These are phyloP conservation scores for Alternaria triticimaculans DNA, from an alignment of 2,329 filamentous ascomycete species.

Conservation along the genomic window DNA sequence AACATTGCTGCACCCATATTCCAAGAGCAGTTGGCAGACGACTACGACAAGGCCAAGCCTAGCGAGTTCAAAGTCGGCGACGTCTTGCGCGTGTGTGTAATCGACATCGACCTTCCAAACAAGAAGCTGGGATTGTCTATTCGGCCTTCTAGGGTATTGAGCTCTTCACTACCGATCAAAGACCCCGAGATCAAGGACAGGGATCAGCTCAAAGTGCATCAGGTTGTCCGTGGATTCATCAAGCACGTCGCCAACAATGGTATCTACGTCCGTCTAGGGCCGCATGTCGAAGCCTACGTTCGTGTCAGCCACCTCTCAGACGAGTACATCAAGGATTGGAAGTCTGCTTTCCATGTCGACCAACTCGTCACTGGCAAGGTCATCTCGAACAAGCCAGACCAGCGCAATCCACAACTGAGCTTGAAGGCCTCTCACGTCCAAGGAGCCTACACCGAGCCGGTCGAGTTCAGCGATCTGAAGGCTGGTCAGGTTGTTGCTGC, in stretches of 20 bases:
- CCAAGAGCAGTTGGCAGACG: constrained; percentile 82
- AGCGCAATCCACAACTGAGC: constrained; percentile 80
- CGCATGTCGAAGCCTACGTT: constrained; percentile 80
- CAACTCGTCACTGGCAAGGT: constrained; percentile 91
- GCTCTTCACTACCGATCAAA: constrained; percentile 79
- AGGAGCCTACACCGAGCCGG: constrained; percentile 74
- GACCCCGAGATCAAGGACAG: constrained; percentile 79
- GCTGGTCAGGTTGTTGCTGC: constrained; percentile 84
- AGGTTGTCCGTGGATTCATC: constrained; percentile 88
- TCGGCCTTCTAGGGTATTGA: constrained; percentile 86
- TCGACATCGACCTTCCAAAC: constrained; percentile 80
- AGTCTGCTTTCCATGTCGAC: constrained; percentile 83
- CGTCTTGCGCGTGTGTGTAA: constrained; percentile 83
- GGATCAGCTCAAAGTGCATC: constrained; percentile 75
- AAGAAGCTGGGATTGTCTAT: constrained; percentile 84
- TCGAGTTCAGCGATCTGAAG: constrained; percentile 79
- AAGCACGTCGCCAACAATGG: constrained; percentile 90
- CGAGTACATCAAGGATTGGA: constrained; percentile 93
- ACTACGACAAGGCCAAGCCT: constrained; percentile 82
- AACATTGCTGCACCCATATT: constrained; percentile 79
- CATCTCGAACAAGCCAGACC: constrained; percentile 70
- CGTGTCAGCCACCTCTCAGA: constrained; percentile 90
- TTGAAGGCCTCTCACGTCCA: constrained; percentile 86
- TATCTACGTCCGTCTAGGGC: constrained; percentile 83
- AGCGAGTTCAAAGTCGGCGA: constrained; percentile 81